Base-by-base conservation (phyloP, 1,139 yeast species). In the Nakaseomyces kungkrabaensis region DNA sequence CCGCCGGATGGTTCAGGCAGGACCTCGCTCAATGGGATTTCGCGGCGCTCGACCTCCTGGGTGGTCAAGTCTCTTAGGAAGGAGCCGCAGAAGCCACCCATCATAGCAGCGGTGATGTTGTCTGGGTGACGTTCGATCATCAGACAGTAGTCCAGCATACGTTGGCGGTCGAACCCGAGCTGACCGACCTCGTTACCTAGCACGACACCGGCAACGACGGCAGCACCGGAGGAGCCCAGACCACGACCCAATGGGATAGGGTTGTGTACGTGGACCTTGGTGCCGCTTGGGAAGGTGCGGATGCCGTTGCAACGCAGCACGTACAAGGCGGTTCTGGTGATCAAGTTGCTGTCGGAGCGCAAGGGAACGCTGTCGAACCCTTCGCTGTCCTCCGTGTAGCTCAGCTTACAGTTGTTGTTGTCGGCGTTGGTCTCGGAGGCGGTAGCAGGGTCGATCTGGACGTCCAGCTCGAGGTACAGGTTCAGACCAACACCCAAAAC, bases 101-200 rank as follows among this genome's bases (percentile, higher is more conserved):
- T 83, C 96, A 92, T 88, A 44, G 98, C 96, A 36, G 98, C 98
- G 25, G 97, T 90, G 62, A 92, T 90, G 68, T 92, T 92, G 69
- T 92, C 98, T 34, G 98, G 98, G 63, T 92, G 98, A 65, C 97
- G 81, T 72, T 92, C 98, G 60, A 92, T 90, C 90, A 92, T 86
- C 59, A 92, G 76, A 67, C 97, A 88, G 72, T 86, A 92, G 69
- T 92, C 98, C 62, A 92, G 75, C 81, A 92, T 77, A 59, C 98
- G 76, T 58, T 79, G 82, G 67, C 85, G 90, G 50, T 82, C 72
- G 55, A 88, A 78, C 1, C 78, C 80, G 45, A 92, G 72, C 51
- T 78, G 74, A 26, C 94, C 97, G 29, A 89, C 74, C 59, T 83
- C 92, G 63, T 86, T 87, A 43, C 95, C 98, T 41, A 92, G 74